Evolutionary conservation across 331 rosid genomes (phyloP).

Genomic region (Malus hybrid): DNA sequence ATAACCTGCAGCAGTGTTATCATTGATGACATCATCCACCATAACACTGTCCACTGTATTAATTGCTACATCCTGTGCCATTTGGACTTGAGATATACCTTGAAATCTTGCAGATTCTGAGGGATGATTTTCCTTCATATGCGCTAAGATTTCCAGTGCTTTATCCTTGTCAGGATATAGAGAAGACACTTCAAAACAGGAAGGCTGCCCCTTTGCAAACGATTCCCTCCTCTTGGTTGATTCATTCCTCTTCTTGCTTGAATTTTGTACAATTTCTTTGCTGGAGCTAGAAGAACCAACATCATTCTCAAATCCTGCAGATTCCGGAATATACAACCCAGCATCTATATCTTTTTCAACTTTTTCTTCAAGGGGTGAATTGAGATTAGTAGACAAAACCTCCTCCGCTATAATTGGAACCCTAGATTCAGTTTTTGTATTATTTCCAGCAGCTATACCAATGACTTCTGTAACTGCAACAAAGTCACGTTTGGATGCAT

Average conservation of each 20-base stretch:
- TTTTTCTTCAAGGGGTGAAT: constrained; percentile 1
- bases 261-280: background rate
- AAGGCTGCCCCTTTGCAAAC: background rate
- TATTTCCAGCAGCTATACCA: background rate
- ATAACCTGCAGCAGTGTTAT: background rate
- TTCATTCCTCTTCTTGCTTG: constrained; percentile 6
- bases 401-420: background rate
- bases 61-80: background rate
- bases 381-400: background rate
- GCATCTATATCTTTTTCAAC: background rate
- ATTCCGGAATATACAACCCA: background rate
- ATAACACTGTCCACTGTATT: too few species aligned
- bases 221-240: background rate
- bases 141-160: background rate
- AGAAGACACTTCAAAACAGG: background rate
- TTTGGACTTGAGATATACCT: background rate
- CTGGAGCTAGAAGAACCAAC: background rate
- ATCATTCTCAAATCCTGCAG: background rate
- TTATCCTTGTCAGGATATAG: background rate
- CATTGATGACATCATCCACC: background rate
- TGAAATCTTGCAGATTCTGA: background rate
- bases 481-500: background rate
- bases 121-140: background rate
- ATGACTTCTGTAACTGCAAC: background rate
- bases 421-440: background rate